These are phyloP conservation scores for Aegilops longissima DNA, from an alignment of 176 grass and related monocot species.

Conservation along the genomic window DNA sequence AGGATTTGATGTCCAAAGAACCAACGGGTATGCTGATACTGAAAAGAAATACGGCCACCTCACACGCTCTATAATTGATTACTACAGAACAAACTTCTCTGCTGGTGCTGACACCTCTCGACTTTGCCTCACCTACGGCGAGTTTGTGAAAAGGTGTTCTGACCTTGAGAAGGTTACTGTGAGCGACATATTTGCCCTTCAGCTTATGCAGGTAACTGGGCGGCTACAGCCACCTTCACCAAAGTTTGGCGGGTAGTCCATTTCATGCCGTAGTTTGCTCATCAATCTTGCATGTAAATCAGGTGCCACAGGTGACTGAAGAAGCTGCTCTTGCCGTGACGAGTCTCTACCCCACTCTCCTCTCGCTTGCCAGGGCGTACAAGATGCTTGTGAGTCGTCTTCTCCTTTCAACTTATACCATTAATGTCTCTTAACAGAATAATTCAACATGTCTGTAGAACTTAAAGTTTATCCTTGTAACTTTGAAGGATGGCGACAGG, in stretches of 20 bases:
- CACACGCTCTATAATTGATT: conserved; percentile 67
- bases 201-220: conserved; percentile 92
- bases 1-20: conserved; percentile 90
- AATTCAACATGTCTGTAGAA: background rate
- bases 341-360: conserved; percentile 54
- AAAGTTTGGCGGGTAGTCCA: background rate
- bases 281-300: background rate
- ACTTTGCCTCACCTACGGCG: conserved; percentile 56
- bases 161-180: conserved; percentile 71
- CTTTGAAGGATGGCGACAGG: conserved; percentile 59
- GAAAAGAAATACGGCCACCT: conserved; percentile 59
- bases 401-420: background rate
- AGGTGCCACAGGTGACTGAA: conserved; percentile 91
- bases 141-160: conserved; percentile 59
- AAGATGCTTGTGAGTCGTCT: conserved; percentile 47
- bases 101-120: conserved; percentile 13
- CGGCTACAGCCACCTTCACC: background rate
- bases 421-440: background rate
- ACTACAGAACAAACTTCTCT: conserved; percentile 59
- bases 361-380: conserved; percentile 66
- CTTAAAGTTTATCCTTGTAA: background rate
- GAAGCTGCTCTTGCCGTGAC: conserved; percentile 60
- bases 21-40: conserved; percentile 73
- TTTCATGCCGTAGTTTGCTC: conserved; percentile 12
- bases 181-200: conserved; percentile 77